These are phyloP conservation scores for Tubosaeta sp. DNA, from an alignment of 768 basidiomycete species.

Conservation along the genomic window DNA sequence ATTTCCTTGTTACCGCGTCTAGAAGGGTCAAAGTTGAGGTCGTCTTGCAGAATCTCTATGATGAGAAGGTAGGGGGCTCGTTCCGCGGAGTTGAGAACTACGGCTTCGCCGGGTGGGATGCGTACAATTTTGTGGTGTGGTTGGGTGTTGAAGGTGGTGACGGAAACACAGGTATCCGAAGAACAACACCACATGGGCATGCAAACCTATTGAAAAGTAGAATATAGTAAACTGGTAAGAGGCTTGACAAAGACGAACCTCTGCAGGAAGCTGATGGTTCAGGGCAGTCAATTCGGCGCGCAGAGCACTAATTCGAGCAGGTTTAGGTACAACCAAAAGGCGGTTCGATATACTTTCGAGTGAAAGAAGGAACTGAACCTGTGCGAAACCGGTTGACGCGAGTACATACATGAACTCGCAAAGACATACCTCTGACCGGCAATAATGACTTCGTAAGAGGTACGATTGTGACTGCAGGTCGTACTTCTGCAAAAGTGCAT, in stretches of 20 bases:
- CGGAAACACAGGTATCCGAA: conserved; percentile 49
- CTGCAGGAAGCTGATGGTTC: conserved; percentile 95
- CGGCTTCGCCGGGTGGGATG: conserved; percentile 96
- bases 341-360: conserved; percentile 93
- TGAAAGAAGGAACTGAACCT: conserved; percentile 83
- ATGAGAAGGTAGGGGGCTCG: conserved; percentile 90
- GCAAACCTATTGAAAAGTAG: conserved; percentile 52
- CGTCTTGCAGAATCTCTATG: conserved; percentile 85
- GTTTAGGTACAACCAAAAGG: conserved; percentile 86
- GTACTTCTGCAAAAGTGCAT: conserved; percentile 63
- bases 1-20: conserved; percentile 84
- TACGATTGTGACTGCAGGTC: conserved; percentile 62
- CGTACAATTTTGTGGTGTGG: conserved; percentile 94
- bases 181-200: conserved; percentile 87
- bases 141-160: conserved; percentile 37
- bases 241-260: conserved; percentile 48
- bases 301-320: conserved; percentile 92
- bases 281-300: conserved; percentile 92
- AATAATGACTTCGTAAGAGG: conserved; percentile 82
- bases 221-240: neutral
- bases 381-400: neutral
- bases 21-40: conserved; percentile 87
- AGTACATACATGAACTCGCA: neutral
- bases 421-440: conserved; percentile 72
- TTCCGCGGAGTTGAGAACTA: conserved; percentile 97